Percentiles rank a stretch among this genome's conserved stretches.
phyloP scores from a whole-genome alignment of 148 eudicot genomes.

The Diospyros lotus region DNA sequence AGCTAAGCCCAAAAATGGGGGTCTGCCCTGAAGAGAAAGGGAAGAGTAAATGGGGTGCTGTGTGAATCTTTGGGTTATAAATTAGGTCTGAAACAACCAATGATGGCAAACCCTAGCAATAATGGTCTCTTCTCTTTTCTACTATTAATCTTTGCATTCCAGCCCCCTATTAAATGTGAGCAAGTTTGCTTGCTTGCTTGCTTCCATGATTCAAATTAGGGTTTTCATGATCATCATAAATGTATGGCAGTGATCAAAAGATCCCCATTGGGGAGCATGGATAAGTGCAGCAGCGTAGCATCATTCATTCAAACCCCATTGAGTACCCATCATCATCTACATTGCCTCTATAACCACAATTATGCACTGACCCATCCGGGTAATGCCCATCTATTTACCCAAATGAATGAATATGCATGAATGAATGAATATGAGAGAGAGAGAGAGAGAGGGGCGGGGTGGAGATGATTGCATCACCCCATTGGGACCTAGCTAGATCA shows the following conservation, averaged over 20 bases:
- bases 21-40: constrained; percentile 23
- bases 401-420: background rate
- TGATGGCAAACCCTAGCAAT: constrained; percentile 24
- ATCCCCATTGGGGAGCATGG: constrained; percentile 27
- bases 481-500: constrained; percentile 18
- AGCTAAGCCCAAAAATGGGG: constrained; percentile 7
- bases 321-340: constrained; percentile 38
- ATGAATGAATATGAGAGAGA: background rate
- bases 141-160: constrained; percentile 15
- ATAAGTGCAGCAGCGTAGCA: constrained; percentile 23
- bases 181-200: constrained; percentile 10
- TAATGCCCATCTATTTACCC: constrained; percentile 28
- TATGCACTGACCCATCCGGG: constrained; percentile 27
- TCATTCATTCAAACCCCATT: constrained; percentile 35
- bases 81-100: constrained; percentile 22
- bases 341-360: constrained; percentile 25
- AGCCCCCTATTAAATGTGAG: constrained; percentile 18
- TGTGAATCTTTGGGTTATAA: constrained; percentile 17
- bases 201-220: constrained; percentile 25
- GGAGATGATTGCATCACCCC: constrained; percentile 35
- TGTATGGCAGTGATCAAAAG: constrained; percentile 37
- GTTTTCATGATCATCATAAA: constrained; percentile 22
- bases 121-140: constrained; percentile 1
- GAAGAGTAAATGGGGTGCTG: constrained; percentile 7
- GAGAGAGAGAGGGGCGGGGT: background rate